Evolutionary conservation across 768 basidiomycete species (phyloP).

Genomic region (Wakefieldia striispora): DNA sequence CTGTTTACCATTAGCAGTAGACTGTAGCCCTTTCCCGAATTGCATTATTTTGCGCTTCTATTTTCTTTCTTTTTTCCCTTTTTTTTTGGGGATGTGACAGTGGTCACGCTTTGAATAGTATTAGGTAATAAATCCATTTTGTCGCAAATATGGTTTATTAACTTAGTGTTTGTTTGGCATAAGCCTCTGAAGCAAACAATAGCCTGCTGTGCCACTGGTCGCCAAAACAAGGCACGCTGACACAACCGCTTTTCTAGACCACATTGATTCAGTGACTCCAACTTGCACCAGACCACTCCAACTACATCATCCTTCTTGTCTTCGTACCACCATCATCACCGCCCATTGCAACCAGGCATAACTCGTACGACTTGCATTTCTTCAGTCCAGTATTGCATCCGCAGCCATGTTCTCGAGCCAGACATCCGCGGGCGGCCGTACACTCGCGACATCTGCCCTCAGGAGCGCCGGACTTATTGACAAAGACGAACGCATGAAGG

Average conservation of each 20-base stretch:
- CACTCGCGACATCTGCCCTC: conserved; percentile 59
- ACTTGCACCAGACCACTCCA: conserved; percentile 5
- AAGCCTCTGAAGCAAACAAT: conserved; percentile 26
- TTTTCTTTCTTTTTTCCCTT: not conserved
- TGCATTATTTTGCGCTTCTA: conserved; percentile 15
- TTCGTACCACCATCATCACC: conserved; percentile 15
- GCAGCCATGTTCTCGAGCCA: conserved; percentile 56
- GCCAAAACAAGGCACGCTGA: conserved; percentile 23
- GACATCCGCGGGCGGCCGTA: conserved; percentile 55
- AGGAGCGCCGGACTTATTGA: conserved; percentile 75
- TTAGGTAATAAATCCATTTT: not conserved
- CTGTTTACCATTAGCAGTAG: not conserved
- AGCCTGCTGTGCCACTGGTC: conserved; percentile 8
- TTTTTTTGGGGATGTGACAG: conserved; percentile 15
- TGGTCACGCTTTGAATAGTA: conserved; percentile 15
- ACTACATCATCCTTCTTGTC: conserved; percentile 15
- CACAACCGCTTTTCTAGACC: conserved; percentile 20
- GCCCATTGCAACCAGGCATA: not conserved
- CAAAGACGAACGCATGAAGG: conserved; percentile 73
- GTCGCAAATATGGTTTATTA: not conserved
- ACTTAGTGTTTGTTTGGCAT: conserved; percentile 26
- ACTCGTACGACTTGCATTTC: not conserved
- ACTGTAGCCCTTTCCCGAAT: conserved; percentile 6
- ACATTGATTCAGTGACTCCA: conserved; percentile 18
- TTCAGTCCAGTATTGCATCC: not conserved